phyloP scores from a whole-genome alignment of 2,329 filamentous ascomycete species.

The Pseudofabraea citricarpa region DNA sequence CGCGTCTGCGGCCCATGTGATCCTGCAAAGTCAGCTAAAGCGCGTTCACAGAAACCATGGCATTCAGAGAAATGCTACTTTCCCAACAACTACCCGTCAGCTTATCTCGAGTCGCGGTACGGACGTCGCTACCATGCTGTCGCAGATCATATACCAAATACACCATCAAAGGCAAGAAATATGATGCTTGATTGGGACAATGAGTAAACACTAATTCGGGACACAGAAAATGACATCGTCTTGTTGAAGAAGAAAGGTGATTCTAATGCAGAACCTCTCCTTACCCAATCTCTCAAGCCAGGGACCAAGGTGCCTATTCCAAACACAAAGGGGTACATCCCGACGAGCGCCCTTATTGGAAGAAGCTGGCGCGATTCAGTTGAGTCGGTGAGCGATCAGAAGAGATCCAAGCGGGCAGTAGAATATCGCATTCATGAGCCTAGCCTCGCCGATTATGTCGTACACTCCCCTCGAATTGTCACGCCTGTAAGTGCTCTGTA shows the following conservation, averaged over 20 bases:
- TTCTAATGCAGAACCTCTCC: slow-evolving; percentile 15
- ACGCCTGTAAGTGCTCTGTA: slow-evolving; percentile 55
- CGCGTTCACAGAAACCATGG: no score
- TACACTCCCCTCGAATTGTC: slow-evolving; percentile 62
- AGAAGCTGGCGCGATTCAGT: slow-evolving; percentile 17
- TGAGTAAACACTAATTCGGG: slow-evolving; percentile 1
- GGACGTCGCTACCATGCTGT: slow-evolving; percentile 2
- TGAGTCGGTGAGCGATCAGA: slow-evolving; percentile 8
- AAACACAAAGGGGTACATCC: slow-evolving; percentile 19
- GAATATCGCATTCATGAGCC: slow-evolving; percentile 49
- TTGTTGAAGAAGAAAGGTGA: slow-evolving; percentile 17
- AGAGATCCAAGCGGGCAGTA: slow-evolving; percentile 11
- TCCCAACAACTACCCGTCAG: not conserved
- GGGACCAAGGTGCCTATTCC: slow-evolving; percentile 29
- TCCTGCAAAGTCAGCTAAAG: no score
- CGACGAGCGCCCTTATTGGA: slow-evolving; percentile 33
- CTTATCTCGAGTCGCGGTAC: not conserved
- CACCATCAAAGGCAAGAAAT: slow-evolving; percentile 14
- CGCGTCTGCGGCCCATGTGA: no score
- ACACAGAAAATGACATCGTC: slow-evolving; percentile 29
- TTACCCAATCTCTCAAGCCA: slow-evolving; percentile 36
- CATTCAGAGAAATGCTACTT: no score
- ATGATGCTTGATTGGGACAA: not conserved
- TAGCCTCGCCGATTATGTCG: slow-evolving; percentile 69
- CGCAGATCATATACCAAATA: slow-evolving; percentile 7